Evolutionary conservation across 352 stramenopile genomes (phyloP), one percentile per base, ranked within the genome.

Genomic region (Detonula confervacea): DNA sequence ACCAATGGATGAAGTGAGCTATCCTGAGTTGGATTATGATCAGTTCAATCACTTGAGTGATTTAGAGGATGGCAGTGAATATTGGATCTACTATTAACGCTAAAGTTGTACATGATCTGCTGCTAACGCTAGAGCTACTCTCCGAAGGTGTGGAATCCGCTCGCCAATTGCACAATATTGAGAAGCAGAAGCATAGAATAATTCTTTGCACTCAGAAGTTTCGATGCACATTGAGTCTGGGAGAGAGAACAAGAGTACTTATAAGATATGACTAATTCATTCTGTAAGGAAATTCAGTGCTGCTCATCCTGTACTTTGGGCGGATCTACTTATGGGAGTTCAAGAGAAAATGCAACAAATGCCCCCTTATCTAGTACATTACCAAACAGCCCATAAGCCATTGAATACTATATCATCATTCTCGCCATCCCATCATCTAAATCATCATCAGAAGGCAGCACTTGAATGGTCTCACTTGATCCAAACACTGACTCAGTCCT

Each of bases 381-480:
- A 12, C 5, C 35, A 12, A 5, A 5, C 35, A 42, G 35, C 12
- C 5, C 5, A 42, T 42, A 5, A 42, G 35, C 5, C 35, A 12
- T 42, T 12, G 12, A n/a, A 30, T 29, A 54, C 2, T 66, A 55
- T 52, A 65, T 64, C 55, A 64, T 64, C 27, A 64, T 64, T 64
- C 55, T 64, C 4, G 55, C 55, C 55, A 64, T 62, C 44, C 44
- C 37, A 46, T 46, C 37, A 46, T 46, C 37, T 46, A 46, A 46
- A 16, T 46, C 37, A 46, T 56, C 55, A 49, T 64, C 51, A 35
- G 5, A n/a, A 18, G 20, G 29, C 30, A 49, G 29, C 25, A 64
- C 55, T 64, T 46, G 55, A 64, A 64, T 46, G 55, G 4, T 64
- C 16, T 46, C 55, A 64, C 55, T 64, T 47, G 55, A 64, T 24